Base-by-base conservation (phyloP, 305 asterid genomes). In the Fraxinus nigra region DNA sequence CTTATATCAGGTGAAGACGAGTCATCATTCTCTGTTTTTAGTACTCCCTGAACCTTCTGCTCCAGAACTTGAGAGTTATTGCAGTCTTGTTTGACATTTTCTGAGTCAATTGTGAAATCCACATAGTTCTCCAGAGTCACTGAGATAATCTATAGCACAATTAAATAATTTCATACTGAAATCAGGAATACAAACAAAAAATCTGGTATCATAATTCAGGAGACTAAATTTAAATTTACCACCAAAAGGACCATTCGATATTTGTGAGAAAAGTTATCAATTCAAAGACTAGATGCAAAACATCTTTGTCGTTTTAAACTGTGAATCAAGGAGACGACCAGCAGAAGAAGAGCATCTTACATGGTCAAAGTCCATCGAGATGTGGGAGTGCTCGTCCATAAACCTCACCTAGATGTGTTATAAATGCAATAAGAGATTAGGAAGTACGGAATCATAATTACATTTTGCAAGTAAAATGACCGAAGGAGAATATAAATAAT, bases 371-470 rank as follows among this genome's bases (percentile, higher is more conserved):
- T 89, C 90, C 90, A 89, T 87, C 4, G 90, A 89, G 69, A 89
- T 86, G 63, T 89, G 90, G 46, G 92, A 86, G 70, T 87, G 89
- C 88, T 84, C 88, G 35, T 89, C 90, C 92, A 89, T 89, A 79
- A 89, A 87, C 48, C 76, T 80, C 79, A 89, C 92, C 92, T 89
- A 63, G 32, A 75, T 37, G 46, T 74, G 37, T 72, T 26, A 80
- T 20, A 63, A 56, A 38, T 35, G 18, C 65, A 82, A 74, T 65
- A 79, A 38, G 75, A 59, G 20, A 80, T 11, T 14, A 0, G n/a
- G 75, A 14, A 3, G 33, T 10, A 72, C 8, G 28, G 20, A 46
- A 38, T 56, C 33, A 2, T 5, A 51, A 40, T 32, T 10, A 37
- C 63, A 38, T 34, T 72, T 70, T 34, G 30, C 26, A 22, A 56